phyloP scores from a whole-genome alignment of 805 yeast genomes.

The Wickerhamomyces subpelliculosus region DNA sequence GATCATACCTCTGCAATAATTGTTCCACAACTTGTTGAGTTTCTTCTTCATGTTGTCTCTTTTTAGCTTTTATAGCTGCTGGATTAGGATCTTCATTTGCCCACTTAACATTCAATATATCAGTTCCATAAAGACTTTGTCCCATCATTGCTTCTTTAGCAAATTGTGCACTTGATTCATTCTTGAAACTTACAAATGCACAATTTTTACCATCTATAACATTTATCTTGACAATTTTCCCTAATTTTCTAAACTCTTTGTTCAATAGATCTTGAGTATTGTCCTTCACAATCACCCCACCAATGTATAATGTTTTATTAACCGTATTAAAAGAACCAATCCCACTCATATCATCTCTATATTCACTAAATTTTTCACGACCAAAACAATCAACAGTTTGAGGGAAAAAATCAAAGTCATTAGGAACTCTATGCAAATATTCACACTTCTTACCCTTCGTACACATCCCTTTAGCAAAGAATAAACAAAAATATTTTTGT shows the following conservation, averaged over 20 bases:
- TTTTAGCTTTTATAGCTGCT: slow-evolving; percentile 36
- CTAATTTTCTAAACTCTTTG: slow-evolving; percentile 64
- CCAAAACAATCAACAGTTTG: slow-evolving; percentile 87
- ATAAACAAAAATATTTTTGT: slow-evolving; percentile 58
- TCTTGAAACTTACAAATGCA: slow-evolving; percentile 69
- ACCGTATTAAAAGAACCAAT: slow-evolving; percentile 68
- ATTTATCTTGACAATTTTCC: slow-evolving; percentile 61
- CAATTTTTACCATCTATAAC: slow-evolving; percentile 56
- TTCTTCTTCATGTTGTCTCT: slow-evolving; percentile 26
- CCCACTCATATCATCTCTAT: slow-evolving; percentile 92
- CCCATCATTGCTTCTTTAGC: slow-evolving; percentile 93
- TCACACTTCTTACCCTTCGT: slow-evolving; percentile 69
- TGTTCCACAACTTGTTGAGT: slow-evolving; percentile 36
- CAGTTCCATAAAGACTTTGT: slow-evolving; percentile 65
- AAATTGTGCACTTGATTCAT: slow-evolving; percentile 80
- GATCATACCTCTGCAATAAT: slow-evolving; percentile 30
- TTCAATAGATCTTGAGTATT: slow-evolving; percentile 32
- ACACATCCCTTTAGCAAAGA: slow-evolving; percentile 88
- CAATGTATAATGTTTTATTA: slow-evolving; percentile 76
- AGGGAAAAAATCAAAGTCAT: slow-evolving; percentile 45
- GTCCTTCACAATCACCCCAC: slow-evolving; percentile 39
- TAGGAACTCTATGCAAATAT: slow-evolving; percentile 74
- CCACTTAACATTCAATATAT: slow-evolving; percentile 72
- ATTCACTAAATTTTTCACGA: slow-evolving; percentile 73
- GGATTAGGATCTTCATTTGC: slow-evolving; percentile 88